These are phyloP conservation scores for Apiospora arundinis DNA, from an alignment of 2,329 filamentous ascomycete species.

Conservation along the genomic window DNA sequence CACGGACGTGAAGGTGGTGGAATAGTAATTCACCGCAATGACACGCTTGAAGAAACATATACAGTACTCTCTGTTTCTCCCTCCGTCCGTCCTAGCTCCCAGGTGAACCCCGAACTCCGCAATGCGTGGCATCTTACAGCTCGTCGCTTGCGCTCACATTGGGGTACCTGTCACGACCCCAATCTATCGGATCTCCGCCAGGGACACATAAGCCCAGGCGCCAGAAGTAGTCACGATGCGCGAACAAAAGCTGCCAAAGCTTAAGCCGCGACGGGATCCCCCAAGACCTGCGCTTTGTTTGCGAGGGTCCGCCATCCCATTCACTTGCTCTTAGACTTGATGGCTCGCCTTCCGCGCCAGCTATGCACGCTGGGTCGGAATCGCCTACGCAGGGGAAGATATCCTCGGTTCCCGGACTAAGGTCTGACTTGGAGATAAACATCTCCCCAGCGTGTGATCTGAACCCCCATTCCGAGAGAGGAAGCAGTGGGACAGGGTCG, in stretches of 20 bases:
- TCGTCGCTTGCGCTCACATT: slow-evolving; percentile 44
- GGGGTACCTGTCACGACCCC: slow-evolving; percentile 61
- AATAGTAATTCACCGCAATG: neutral
- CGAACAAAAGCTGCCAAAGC: slow-evolving; percentile 92
- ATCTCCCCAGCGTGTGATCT: slow-evolving; percentile 85
- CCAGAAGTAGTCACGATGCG: slow-evolving; percentile 97
- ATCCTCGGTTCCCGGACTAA: slow-evolving; percentile 73
- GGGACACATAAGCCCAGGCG: slow-evolving; percentile 88
- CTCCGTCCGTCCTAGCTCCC: neutral
- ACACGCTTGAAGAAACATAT: neutral
- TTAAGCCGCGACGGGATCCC: slow-evolving; percentile 68
- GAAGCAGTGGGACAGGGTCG: slow-evolving; percentile 89
- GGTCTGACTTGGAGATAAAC: slow-evolving; percentile 74
- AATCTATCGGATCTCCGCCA: slow-evolving; percentile 73
- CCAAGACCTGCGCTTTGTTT: slow-evolving; percentile 54
- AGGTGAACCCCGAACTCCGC: neutral
- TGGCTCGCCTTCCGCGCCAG: slow-evolving; percentile 56
- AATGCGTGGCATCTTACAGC: slow-evolving; percentile 37
- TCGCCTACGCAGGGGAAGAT: slow-evolving; percentile 75
- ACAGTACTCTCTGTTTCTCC: neutral
- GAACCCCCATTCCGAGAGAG: slow-evolving; percentile 88
- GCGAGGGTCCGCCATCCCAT: neutral
- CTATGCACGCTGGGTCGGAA: slow-evolving; percentile 74
- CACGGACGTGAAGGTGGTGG: neutral
- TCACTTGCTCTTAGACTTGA: slow-evolving; percentile 1